Conservation (phyloP, 768 basidiomycete genomes). For the Calocybe gangraenosa region DNA sequence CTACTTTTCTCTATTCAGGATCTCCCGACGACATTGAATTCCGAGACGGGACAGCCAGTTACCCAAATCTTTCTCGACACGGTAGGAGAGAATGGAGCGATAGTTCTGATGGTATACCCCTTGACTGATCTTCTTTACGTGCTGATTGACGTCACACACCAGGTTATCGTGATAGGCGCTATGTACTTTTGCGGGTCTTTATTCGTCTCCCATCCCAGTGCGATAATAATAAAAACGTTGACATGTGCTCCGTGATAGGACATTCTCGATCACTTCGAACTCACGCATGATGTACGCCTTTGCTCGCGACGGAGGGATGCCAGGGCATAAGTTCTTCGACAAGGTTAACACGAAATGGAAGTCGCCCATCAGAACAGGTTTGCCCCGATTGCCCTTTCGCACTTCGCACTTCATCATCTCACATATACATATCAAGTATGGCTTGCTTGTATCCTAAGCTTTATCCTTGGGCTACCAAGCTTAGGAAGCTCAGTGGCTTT, state of each 20-base stretch:
- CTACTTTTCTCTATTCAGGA: constrained; percentile 79
- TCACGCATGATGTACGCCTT: constrained; percentile 85
- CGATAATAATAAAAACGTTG: background rate
- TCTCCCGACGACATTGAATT: constrained; percentile 47
- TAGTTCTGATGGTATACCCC: constrained; percentile 58
- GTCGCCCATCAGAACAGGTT: constrained; percentile 69
- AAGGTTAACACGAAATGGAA: constrained; percentile 55
- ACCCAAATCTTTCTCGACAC: constrained; percentile 77
- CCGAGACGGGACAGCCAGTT: constrained; percentile 63
- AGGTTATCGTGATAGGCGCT: constrained; percentile 64
- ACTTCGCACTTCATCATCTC: background rate
- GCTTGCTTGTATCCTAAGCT: constrained; percentile 74
- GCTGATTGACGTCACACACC: background rate
- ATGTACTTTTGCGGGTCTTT: constrained; percentile 75
- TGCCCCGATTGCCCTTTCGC: constrained; percentile 6
- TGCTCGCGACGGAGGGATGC: constrained; percentile 69
- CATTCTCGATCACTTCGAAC: constrained; percentile 76
- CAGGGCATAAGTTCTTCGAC: constrained; percentile 63
- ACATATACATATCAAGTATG: constrained; percentile 50
- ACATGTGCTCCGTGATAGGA: constrained; percentile 29
- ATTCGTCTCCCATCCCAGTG: background rate
- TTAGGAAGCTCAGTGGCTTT: constrained; percentile 73
- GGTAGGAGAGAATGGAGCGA: constrained; percentile 69
- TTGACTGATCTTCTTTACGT: background rate
- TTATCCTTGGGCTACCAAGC: constrained; percentile 70